These are phyloP conservation scores for Leccinum arenicola DNA, from an alignment of 768 basidiomycete genomes.

Conservation along the genomic window DNA sequence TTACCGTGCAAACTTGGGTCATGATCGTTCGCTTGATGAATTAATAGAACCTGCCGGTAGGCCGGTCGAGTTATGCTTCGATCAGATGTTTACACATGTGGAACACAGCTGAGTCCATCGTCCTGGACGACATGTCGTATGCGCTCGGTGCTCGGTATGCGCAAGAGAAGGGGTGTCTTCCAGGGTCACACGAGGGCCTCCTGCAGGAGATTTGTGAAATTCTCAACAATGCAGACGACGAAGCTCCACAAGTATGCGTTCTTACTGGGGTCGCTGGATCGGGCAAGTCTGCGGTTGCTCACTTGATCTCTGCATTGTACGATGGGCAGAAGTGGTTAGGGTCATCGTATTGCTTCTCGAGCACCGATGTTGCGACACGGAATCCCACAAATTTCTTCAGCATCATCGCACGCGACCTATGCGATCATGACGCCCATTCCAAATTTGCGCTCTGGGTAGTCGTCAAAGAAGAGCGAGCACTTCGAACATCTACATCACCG, in stretches of 20 bases:
- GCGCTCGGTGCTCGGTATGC: neutral
- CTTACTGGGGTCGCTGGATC: too few species aligned
- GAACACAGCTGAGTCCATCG: too few species aligned
- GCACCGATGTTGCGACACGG: neutral
- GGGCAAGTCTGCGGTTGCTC: neutral
- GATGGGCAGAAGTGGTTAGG: neutral
- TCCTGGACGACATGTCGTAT: too few species aligned
- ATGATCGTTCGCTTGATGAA: neutral
- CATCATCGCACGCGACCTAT: neutral
- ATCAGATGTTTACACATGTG: neutral
- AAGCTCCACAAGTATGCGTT: too few species aligned
- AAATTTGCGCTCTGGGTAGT: too few species aligned
- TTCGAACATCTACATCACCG: too few species aligned
- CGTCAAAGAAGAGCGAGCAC: too few species aligned
- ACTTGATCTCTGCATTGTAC: neutral
- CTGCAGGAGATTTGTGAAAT: neutral
- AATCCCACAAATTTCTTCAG: neutral
- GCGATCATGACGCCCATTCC: too few species aligned
- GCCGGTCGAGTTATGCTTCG: neutral
- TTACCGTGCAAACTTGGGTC: neutral
- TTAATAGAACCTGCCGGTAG: neutral
- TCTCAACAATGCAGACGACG: too few species aligned
- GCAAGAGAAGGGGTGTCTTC: neutral
- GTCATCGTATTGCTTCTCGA: neutral
- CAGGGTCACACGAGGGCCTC: neutral